Conservation (phyloP, 805 yeast species). For the Cyberlindnera japonica region DNA sequence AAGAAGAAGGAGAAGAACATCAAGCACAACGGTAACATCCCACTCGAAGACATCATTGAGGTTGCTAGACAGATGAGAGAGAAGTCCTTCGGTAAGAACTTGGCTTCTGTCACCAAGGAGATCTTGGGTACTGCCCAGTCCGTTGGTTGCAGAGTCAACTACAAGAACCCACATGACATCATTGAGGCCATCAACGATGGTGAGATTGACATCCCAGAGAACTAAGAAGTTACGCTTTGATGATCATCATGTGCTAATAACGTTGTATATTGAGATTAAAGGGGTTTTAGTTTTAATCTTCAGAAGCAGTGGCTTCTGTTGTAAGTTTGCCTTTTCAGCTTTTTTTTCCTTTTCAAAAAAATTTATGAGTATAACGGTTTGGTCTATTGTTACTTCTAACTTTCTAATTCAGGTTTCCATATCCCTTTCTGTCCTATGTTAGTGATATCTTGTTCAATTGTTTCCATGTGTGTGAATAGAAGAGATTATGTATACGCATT, state of each 20-base stretch:
- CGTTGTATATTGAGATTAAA: slow-evolving; percentile 24
- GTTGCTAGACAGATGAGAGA: slow-evolving; percentile 97
- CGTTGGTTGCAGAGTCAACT: slow-evolving; percentile 98
- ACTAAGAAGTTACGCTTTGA: slow-evolving; percentile 39
- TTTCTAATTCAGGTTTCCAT: slow-evolving; percentile 3
- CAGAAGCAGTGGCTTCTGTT: slow-evolving; percentile 7
- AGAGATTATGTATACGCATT: slow-evolving; percentile 1
- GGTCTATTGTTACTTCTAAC: neutral
- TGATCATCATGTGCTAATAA: slow-evolving; percentile 16
- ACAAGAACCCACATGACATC: slow-evolving; percentile 98
- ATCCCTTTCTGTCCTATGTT: neutral
- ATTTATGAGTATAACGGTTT: too few relatives aligned
- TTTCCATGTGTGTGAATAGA: neutral
- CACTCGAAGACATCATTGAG: slow-evolving; percentile 93
- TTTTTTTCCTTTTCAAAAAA: too few relatives aligned
- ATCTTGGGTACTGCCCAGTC: slow-evolving; percentile 99
- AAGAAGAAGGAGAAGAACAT: slow-evolving; percentile 99
- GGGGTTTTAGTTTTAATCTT: slow-evolving; percentile 17
- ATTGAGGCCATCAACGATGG: slow-evolving; percentile 98
- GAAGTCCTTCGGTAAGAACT: slow-evolving; percentile 96
- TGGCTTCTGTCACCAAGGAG: slow-evolving; percentile 97
- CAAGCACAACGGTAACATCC: slow-evolving; percentile 98
- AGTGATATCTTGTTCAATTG: neutral
- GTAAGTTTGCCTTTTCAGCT: slow-evolving; percentile 6
- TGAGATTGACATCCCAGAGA: slow-evolving; percentile 89